phyloP scores from a whole-genome alignment of 2,329 filamentous ascomycete species.

The Fusarium pseudoanthophilum region DNA sequence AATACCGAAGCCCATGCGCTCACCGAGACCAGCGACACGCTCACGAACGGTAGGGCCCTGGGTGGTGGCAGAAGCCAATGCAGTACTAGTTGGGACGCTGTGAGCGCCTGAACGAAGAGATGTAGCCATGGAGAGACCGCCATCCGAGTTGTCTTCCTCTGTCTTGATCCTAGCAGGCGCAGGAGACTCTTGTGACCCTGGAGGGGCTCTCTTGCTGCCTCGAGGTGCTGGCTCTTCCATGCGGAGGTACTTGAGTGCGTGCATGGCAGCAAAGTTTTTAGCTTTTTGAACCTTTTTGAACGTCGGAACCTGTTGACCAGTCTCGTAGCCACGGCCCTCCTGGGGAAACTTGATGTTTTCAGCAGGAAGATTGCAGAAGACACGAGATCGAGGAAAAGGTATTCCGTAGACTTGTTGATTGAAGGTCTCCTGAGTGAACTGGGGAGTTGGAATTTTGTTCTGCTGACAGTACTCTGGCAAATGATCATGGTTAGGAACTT shows the following conservation, averaged over 20 bases:
- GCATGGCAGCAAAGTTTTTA: slow-evolving; percentile 63
- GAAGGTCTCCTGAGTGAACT: slow-evolving; percentile 17
- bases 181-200: slow-evolving; percentile 8
- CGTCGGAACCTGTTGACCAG: slow-evolving; percentile 43
- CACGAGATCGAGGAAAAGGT: slow-evolving; percentile 40
- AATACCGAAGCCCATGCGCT: slow-evolving; percentile 44
- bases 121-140: not conserved
- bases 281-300: slow-evolving; percentile 64
- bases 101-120: not conserved
- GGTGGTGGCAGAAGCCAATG: not conserved
- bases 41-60: slow-evolving; percentile 29
- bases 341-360: slow-evolving; percentile 41
- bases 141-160: slow-evolving; percentile 24
- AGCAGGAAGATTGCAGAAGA: slow-evolving; percentile 40
- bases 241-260: slow-evolving; percentile 46
- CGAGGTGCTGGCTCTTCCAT: not conserved
- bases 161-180: slow-evolving; percentile 23
- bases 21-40: slow-evolving; percentile 49
- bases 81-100: not conserved
- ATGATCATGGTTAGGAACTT: not conserved
- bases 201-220: slow-evolving; percentile 9
- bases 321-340: slow-evolving; percentile 50
- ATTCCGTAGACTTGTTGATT: slow-evolving; percentile 30
- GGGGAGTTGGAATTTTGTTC: not conserved
- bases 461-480: slow-evolving; percentile 28